Conservation (phyloP, 768 basidiomycete genomes). For the Rhizopogon vulgaris region DNA sequence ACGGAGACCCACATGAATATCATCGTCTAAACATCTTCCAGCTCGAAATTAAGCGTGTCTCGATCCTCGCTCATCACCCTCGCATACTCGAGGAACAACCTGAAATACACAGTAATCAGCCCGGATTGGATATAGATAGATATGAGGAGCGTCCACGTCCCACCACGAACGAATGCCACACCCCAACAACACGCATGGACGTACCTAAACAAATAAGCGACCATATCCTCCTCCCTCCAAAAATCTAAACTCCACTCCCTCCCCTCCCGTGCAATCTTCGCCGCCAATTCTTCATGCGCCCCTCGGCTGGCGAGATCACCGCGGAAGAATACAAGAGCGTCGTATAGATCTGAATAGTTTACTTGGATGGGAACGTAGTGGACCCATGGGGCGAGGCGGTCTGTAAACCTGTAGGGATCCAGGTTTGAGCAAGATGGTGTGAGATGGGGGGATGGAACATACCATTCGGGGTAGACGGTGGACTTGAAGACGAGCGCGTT, state of each 20-base stretch:
- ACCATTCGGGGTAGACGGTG: slow-evolving; percentile 68
- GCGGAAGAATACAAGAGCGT: slow-evolving; percentile 25
- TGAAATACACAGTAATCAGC: too few relatives aligned
- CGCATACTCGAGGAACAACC: too few relatives aligned
- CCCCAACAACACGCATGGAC: neutral
- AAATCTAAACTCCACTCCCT: slow-evolving; percentile 44
- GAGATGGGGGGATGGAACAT: neutral
- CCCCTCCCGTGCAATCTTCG: slow-evolving; percentile 45
- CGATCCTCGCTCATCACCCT: slow-evolving; percentile 38
- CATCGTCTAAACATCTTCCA: neutral
- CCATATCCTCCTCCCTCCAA: slow-evolving; percentile 54
- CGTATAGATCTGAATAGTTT: slow-evolving; percentile 59
- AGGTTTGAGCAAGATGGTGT: too few relatives aligned
- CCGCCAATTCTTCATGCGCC: slow-evolving; percentile 52
- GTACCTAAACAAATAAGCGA: slow-evolving; percentile 49
- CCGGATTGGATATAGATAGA: too few relatives aligned
- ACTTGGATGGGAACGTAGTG: slow-evolving; percentile 62
- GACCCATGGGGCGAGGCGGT: slow-evolving; percentile 54
- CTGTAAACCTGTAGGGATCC: slow-evolving; percentile 34
- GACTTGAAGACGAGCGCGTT: slow-evolving; percentile 57
- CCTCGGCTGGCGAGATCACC: slow-evolving; percentile 12
- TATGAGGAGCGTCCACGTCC: too few relatives aligned
- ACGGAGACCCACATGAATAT: too few relatives aligned
- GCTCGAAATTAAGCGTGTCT: slow-evolving; percentile 25
- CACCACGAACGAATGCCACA: too few relatives aligned